phyloP scores from a whole-genome alignment of 208 protist genomes.

The Acanthamoeba sp. region DNA sequence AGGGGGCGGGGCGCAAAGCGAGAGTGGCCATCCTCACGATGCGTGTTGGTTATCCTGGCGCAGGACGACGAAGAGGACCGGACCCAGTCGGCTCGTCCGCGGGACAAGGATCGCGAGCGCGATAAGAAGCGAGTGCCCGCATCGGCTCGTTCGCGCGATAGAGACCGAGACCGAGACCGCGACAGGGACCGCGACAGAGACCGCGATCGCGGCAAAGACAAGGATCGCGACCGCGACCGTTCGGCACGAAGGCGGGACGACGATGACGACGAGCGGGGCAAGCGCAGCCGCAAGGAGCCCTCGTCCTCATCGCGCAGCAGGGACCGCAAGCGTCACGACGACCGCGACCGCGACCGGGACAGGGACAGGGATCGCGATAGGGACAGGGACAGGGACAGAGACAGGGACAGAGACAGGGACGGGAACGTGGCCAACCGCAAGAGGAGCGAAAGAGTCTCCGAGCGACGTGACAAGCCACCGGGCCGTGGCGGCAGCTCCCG shows the following conservation, averaged over 20 bases:
- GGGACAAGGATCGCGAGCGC: not conserved
- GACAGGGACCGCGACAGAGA: not conserved
- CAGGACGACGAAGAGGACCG: not conserved
- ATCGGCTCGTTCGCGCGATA: not conserved
- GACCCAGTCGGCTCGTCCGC: not conserved
- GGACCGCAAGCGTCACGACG: not conserved
- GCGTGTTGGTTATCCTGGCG: too few species aligned
- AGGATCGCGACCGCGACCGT: not conserved
- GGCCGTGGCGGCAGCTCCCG: not conserved
- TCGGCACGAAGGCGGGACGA: not conserved
- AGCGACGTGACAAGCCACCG: not conserved
- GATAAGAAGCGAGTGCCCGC: not conserved
- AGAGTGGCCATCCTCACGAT: too few species aligned
- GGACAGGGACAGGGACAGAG: slow-evolving; percentile 9
- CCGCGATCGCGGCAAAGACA: not conserved
- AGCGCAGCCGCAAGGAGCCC: not conserved
- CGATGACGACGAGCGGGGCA: not conserved
- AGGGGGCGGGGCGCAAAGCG: too few species aligned
- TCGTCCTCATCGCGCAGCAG: not conserved
- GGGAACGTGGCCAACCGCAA: not conserved
- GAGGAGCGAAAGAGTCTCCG: not conserved
- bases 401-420: not conserved
- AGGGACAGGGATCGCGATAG: slow-evolving; percentile 8
- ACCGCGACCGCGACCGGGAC: not conserved
- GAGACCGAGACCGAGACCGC: not conserved